Evolutionary conservation across 306 rosid species (phyloP).

Genomic region (Trifolium fragiferum): DNA sequence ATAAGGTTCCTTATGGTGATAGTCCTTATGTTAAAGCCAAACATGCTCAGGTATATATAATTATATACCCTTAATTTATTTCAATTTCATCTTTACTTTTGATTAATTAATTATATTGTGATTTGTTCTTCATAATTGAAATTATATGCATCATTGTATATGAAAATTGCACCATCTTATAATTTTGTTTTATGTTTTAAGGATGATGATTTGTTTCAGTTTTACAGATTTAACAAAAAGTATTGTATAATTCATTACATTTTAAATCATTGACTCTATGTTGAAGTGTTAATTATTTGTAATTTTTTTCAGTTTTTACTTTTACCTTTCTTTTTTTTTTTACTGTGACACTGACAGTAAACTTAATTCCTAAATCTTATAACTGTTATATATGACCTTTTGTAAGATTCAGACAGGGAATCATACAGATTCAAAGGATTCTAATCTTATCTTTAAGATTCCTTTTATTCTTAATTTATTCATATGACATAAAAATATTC

Average conservation of each 20-base stretch:
- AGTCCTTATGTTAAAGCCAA: constrained; percentile 89
- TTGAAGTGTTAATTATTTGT: constrained; percentile 6
- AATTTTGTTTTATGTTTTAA: background rate
- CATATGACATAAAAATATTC: background rate
- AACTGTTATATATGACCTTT: constrained; percentile 12
- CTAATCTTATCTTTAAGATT: background rate
- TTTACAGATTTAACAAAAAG: background rate
- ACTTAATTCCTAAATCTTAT: background rate
- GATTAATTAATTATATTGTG: background rate
- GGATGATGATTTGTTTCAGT: background rate
- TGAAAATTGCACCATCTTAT: constrained; percentile 29
- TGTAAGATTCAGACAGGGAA: constrained; percentile 3
- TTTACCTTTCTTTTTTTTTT: background rate
- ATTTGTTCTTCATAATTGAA: constrained; percentile 1
- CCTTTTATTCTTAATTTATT: background rate
- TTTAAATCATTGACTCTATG: background rate
- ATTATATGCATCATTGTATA: background rate
- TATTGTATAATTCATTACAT: background rate
- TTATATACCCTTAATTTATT: background rate
- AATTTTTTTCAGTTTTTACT: background rate
- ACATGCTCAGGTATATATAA: constrained; percentile 72
- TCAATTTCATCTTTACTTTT: background rate
- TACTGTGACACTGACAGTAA: background rate
- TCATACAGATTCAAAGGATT: background rate
- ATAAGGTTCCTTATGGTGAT: constrained; percentile 85